Evolutionary conservation across 1,139 yeast genomes (phyloP), one percentile per base, ranked within the genome.

Genomic region (Sugiyamaella novakii): DNA sequence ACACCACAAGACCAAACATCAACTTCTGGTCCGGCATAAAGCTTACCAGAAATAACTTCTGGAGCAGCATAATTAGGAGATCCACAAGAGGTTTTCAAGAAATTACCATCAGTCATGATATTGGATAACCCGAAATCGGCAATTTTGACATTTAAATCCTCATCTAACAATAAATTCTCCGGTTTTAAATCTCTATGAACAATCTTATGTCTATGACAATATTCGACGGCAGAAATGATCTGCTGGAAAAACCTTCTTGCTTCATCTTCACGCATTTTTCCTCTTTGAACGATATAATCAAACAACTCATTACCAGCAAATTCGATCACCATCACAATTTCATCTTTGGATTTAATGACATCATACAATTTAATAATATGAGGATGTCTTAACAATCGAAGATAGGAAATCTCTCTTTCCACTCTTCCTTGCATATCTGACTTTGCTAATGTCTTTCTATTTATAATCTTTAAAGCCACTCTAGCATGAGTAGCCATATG

Each of bases 1-100:
- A 94, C 98, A 60, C 99, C 98, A 60, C 96, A 86, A 0, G 96
- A 87, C 99, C 99, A 94, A 47, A 94, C 98, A 67, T 94, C 98
- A 44, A 92, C 98, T 70, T 92, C 98, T 2, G 98, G 98, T 3
- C 98, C 98, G 1, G 98, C 98, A 63, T 92, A 92, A 51, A 92
- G 76, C 66, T 94, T 91, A 40, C 98, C 98, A 58, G 94, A 83
- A 53, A 92, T 92, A 42, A 92, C 98, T 69, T 92, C 98, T 0
- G 98, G 98, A 0, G 98, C 98, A 1, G 98, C 98, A 65, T 92
- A 92, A 65, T 92, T 91, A 46, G 98, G 98, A 11, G 96, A 87
- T 1, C 98, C 98, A 73, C 98, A 92, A 62, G 92, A 82, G 1
- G 98, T 92, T 66, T 91, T 92, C 64, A 92, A 76, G 63, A 92